A percentile compares a stretch with the other conserved stretches of the same genome.
Conservation (phyloP, 805 yeast species). For the Ogataea kodamae region DNA sequence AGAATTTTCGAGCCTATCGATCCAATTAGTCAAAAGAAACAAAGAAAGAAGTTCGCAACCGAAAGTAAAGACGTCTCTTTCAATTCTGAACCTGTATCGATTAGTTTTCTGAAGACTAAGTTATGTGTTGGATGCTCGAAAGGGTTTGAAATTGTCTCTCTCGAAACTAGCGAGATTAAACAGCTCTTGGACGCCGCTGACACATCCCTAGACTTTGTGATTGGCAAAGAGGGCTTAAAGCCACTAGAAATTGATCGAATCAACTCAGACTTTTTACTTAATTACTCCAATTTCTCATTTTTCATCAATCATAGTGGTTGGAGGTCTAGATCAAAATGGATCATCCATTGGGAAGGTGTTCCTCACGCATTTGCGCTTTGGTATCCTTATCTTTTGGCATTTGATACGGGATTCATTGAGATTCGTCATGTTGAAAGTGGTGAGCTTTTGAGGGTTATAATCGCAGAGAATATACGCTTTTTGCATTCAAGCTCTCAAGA, state of each 20-base stretch:
- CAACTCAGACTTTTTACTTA: conserved; percentile 80
- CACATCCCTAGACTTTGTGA: conserved; percentile 92
- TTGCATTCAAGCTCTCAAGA: conserved; percentile 90
- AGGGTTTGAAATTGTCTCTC: conserved; percentile 92
- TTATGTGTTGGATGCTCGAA: conserved; percentile 93
- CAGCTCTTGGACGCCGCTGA: conserved; percentile 96
- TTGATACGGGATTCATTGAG: conserved; percentile 87
- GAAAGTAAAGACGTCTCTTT: conserved; percentile 75
- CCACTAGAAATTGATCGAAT: conserved; percentile 91
- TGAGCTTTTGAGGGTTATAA: conserved; percentile 78
- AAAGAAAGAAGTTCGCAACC: conserved; percentile 66
- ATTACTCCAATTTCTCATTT: conserved; percentile 91
- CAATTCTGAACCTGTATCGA: conserved; percentile 85
- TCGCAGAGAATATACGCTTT: conserved; percentile 88
- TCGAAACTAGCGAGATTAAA: conserved; percentile 81
- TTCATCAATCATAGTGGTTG: conserved; percentile 94
- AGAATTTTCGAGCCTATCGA: conserved; percentile 87
- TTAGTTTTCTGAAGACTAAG: conserved; percentile 83
- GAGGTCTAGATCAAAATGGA: conserved; percentile 92
- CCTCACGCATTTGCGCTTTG: conserved; percentile 91
- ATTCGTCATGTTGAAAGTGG: conserved; percentile 88
- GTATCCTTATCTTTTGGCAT: conserved; percentile 90
- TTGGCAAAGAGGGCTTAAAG: conserved; percentile 72
- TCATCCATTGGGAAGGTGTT: conserved; percentile 93
- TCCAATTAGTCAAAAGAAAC: conserved; percentile 56